A percentile compares a stretch with the other conserved stretches of the same genome.
These are phyloP conservation scores for Podaxis mareebaensis DNA, from an alignment of 768 basidiomycete genomes.

Conservation along the genomic window DNA sequence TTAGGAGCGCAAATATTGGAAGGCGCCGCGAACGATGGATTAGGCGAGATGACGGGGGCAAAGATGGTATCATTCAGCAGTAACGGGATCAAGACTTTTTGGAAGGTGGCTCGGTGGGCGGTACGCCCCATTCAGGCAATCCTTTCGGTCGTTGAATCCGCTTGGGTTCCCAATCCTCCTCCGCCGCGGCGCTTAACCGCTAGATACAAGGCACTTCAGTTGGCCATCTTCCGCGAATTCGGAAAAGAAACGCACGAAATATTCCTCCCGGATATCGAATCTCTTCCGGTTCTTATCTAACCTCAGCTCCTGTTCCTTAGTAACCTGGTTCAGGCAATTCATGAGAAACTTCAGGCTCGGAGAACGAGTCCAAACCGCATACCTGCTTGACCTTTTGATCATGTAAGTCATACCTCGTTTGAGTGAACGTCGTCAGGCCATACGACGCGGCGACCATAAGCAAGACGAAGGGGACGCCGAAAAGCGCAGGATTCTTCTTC, in stretches of 20 bases:
- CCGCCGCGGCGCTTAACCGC: conserved; percentile 64
- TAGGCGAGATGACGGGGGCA: too few relatives aligned
- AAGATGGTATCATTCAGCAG: too few relatives aligned
- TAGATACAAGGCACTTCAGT: conserved; percentile 24
- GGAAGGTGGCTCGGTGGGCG: conserved; percentile 55
- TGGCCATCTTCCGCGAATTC: not conserved
- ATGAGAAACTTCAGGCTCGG: not conserved
- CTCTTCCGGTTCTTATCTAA: conserved; percentile 71
- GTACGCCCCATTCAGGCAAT: conserved; percentile 92
- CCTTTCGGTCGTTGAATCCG: conserved; percentile 83
- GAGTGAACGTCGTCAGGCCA: conserved; percentile 79
- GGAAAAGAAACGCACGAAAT: conserved; percentile 71
- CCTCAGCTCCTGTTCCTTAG: conserved; percentile 76
- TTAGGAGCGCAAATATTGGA: too few relatives aligned
- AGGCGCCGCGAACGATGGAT: too few relatives aligned
- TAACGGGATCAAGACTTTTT: not conserved
- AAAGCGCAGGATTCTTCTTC: conserved; percentile 65
- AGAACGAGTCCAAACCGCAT: conserved; percentile 16
- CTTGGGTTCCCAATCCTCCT: conserved; percentile 85
- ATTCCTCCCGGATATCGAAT: conserved; percentile 94
- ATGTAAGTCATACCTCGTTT: conserved; percentile 89
- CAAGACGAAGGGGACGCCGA: conserved; percentile 85
- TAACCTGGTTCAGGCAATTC: conserved; percentile 43
- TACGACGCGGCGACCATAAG: conserved; percentile 88
- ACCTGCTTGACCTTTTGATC: conserved; percentile 77